These are phyloP conservation scores for Lathyrus aphaca DNA, from an alignment of 306 rosid genomes.

Conservation along the genomic window DNA sequence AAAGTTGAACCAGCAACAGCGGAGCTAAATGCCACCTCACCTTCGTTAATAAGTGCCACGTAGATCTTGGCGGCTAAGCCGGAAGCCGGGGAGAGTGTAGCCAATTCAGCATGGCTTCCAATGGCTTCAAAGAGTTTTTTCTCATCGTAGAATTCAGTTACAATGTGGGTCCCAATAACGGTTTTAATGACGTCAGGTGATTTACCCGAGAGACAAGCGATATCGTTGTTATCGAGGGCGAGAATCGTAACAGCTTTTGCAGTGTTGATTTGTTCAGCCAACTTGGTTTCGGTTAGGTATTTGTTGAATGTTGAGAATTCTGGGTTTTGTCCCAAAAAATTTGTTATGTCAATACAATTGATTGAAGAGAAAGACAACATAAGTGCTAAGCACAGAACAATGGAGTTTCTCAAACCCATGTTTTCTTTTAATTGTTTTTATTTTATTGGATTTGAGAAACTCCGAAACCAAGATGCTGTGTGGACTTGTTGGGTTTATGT, in stretches of 20 bases:
- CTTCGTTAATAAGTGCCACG: slow-evolving; percentile 38
- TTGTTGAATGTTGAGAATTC: slow-evolving; percentile 45
- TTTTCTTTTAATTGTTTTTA: neutral
- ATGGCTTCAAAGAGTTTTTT: slow-evolving; percentile 33
- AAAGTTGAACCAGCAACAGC: slow-evolving; percentile 39
- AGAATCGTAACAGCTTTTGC: slow-evolving; percentile 56
- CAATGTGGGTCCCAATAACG: slow-evolving; percentile 46
- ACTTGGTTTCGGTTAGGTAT: slow-evolving; percentile 55
- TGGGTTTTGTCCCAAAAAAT: slow-evolving; percentile 36
- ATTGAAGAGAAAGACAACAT: slow-evolving; percentile 40
- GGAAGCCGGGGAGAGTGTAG: slow-evolving; percentile 53
- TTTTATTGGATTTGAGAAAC: neutral
- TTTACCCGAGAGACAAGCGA: slow-evolving; percentile 39
- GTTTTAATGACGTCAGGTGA: slow-evolving; percentile 40
- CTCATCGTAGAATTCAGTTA: slow-evolving; percentile 52
- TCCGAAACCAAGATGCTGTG: slow-evolving; percentile 42
- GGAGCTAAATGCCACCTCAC: slow-evolving; percentile 54
- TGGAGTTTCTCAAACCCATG: slow-evolving; percentile 54
- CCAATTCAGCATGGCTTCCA: slow-evolving; percentile 8
- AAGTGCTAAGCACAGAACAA: slow-evolving; percentile 41
- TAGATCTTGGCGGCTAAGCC: slow-evolving; percentile 47
- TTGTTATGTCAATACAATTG: slow-evolving; percentile 55
- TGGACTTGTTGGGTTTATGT: neutral
- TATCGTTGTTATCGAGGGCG: slow-evolving; percentile 40
- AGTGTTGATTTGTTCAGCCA: slow-evolving; percentile 51